These are phyloP conservation scores for Setomelanomma holmii DNA, from an alignment of 2,329 filamentous ascomycete species.

Conservation along the genomic window DNA sequence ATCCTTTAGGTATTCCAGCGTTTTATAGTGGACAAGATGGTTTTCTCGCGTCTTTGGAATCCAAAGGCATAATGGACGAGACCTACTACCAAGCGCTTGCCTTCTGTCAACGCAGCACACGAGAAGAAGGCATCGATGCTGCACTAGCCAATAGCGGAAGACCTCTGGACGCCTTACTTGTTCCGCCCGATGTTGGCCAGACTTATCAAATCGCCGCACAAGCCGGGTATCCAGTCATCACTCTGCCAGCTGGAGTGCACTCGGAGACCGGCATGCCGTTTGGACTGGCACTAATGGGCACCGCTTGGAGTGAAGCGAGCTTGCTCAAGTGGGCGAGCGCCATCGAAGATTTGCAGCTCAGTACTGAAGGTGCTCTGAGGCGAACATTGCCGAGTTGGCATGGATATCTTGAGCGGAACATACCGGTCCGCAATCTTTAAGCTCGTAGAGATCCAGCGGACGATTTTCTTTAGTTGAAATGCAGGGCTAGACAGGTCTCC, in stretches of 20 bases:
- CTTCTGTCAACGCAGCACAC: conserved; percentile 65
- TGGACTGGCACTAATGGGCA: conserved; percentile 59
- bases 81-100: conserved; percentile 71
- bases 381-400: conserved; percentile 47
- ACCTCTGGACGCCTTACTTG: conserved; percentile 67
- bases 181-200: conserved; percentile 72
- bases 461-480: background rate
- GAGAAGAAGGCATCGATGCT: conserved; percentile 73
- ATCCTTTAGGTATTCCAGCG: conserved; percentile 57
- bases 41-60: conserved; percentile 68
- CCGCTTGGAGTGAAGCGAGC: conserved; percentile 65
- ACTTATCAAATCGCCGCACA: conserved; percentile 75
- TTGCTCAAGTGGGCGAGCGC: conserved; percentile 66
- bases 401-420: conserved; percentile 48
- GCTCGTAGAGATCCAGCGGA: too few relatives aligned
- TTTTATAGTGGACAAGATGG: conserved; percentile 71
- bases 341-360: conserved; percentile 50
- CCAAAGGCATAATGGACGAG: conserved; percentile 67
- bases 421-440: conserved; percentile 41
- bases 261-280: conserved; percentile 54
- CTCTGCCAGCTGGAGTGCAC: conserved; percentile 68
- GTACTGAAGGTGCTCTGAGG: conserved; percentile 19
- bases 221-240: conserved; percentile 77
- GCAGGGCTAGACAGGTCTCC: too few relatives aligned
- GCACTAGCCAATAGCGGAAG: conserved; percentile 60